These are phyloP conservation scores for Ganoderma multipileum DNA, from an alignment of 1,284 basidiomycete species.

Conservation along the genomic window DNA sequence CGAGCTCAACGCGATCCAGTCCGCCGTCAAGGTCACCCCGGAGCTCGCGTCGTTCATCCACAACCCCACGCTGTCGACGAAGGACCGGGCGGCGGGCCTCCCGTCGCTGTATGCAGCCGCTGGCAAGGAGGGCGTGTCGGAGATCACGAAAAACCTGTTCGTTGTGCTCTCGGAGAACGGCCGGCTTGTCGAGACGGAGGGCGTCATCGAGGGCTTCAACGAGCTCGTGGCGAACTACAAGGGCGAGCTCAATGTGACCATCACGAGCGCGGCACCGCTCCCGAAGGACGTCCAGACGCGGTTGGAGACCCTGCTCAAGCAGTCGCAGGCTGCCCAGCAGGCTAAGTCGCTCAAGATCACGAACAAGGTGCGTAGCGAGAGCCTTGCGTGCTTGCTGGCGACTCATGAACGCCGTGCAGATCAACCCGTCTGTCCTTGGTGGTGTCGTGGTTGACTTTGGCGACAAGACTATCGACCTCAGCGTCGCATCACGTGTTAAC, in stretches of 20 bases:
- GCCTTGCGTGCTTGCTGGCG: neutral
- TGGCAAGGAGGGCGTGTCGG: constrained; percentile 79
- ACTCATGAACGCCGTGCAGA: constrained; percentile 49
- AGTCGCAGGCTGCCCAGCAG: constrained; percentile 81
- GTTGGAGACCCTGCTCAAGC: constrained; percentile 86
- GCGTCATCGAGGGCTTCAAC: constrained; percentile 93
- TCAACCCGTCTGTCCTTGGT: constrained; percentile 88
- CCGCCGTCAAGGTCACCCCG: constrained; percentile 68
- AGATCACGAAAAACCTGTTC: constrained; percentile 94
- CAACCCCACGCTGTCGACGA: constrained; percentile 89
- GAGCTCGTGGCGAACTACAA: constrained; percentile 89
- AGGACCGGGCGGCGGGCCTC: constrained; percentile 80
- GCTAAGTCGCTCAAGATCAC: constrained; percentile 87
- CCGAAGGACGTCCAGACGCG: constrained; percentile 75
- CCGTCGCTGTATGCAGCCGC: constrained; percentile 66
- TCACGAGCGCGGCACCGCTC: constrained; percentile 88
- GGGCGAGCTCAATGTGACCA: constrained; percentile 92
- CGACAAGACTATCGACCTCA: constrained; percentile 59
- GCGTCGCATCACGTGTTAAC: constrained; percentile 8
- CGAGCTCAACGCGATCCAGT: constrained; percentile 79
- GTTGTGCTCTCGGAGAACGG: constrained; percentile 93
- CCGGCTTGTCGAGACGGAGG: constrained; percentile 82
- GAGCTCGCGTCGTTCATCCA: constrained; percentile 76
- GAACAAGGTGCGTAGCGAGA: constrained; percentile 73
- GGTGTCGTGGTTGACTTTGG: constrained; percentile 97